Conservation (phyloP, 2,329 filamentous ascomycete genomes). For the Colletotrichum simmondsii region DNA sequence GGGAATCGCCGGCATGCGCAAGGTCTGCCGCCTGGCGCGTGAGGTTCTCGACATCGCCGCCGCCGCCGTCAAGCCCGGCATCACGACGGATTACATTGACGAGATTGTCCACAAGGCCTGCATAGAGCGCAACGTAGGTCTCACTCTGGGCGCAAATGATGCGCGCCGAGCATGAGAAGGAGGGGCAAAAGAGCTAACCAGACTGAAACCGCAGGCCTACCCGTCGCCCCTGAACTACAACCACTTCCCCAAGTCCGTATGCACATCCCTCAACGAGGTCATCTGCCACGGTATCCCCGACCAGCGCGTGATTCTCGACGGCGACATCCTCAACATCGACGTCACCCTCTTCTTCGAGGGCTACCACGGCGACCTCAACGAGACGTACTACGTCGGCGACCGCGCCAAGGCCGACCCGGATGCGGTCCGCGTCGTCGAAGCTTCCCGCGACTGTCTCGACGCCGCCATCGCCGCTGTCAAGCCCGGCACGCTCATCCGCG, state of each 20-base stretch:
- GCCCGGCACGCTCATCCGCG: conserved; percentile 90
- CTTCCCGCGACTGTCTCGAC: conserved; percentile 89
- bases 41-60: conserved; percentile 95
- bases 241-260: conserved; percentile 97
- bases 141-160: not conserved
- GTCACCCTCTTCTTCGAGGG: conserved; percentile 94
- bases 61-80: conserved; percentile 84
- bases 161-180: not conserved
- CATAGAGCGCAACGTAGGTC: conserved; percentile 86
- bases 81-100: conserved; percentile 96
- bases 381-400: conserved; percentile 98
- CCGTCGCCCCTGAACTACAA: conserved; percentile 96
- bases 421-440: conserved; percentile 89
- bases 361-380: conserved; percentile 96
- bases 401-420: conserved; percentile 87
- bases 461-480: conserved; percentile 92
- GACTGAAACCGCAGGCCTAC: conserved; percentile 74
- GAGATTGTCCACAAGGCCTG: conserved; percentile 95
- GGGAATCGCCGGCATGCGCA: conserved; percentile 90
- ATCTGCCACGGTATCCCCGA: conserved; percentile 99
- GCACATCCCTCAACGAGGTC: conserved; percentile 95
- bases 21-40: conserved; percentile 85
- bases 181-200: not conserved
- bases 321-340: conserved; percentile 97
- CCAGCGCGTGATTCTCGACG: conserved; percentile 85